A percentile compares a stretch with the other conserved stretches of the same genome.
phyloP scores from a whole-genome alignment of 768 basidiomycete species.

The Rhizopogon vesiculosus region DNA sequence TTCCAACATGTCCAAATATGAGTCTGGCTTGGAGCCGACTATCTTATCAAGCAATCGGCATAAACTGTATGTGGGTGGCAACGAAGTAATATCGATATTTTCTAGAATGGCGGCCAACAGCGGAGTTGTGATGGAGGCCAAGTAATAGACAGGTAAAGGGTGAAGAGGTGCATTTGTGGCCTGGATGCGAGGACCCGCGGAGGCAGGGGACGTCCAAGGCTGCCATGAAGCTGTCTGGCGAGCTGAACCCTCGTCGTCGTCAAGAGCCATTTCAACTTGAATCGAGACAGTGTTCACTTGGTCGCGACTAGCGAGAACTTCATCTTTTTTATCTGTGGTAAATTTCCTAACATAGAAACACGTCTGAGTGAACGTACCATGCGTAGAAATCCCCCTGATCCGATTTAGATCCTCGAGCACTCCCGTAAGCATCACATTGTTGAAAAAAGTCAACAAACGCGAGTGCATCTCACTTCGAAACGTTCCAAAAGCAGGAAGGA shows the following conservation, averaged over 20 bases:
- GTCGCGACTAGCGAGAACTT: neutral
- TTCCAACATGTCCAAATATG: slow-evolving; percentile 67
- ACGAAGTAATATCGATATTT: slow-evolving; percentile 37
- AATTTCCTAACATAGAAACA: neutral
- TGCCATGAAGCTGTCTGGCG: slow-evolving; percentile 15
- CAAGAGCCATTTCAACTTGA: slow-evolving; percentile 48
- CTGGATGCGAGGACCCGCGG: slow-evolving; percentile 22
- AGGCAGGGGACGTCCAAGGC: slow-evolving; percentile 22
- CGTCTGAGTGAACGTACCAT: neutral
- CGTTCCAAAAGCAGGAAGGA: slow-evolving; percentile 72
- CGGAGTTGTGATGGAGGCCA: slow-evolving; percentile 59
- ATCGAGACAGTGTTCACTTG: slow-evolving; percentile 48
- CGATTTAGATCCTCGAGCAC: slow-evolving; percentile 44
- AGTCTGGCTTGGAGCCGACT: slow-evolving; percentile 56
- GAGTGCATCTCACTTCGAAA: slow-evolving; percentile 61
- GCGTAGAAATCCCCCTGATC: slow-evolving; percentile 24
- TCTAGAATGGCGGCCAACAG: slow-evolving; percentile 61
- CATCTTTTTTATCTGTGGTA: neutral
- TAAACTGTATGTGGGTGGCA: slow-evolving; percentile 38
- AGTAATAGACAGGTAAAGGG: slow-evolving; percentile 46
- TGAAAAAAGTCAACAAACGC: slow-evolving; percentile 65
- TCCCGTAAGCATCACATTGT: slow-evolving; percentile 51
- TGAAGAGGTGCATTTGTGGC: slow-evolving; percentile 60
- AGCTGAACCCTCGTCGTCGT: slow-evolving; percentile 8
- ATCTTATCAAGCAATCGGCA: slow-evolving; percentile 52